These are phyloP conservation scores for Acanthamoeba polyphaga DNA, from an alignment of 208 protist species.

Conservation along the genomic window DNA sequence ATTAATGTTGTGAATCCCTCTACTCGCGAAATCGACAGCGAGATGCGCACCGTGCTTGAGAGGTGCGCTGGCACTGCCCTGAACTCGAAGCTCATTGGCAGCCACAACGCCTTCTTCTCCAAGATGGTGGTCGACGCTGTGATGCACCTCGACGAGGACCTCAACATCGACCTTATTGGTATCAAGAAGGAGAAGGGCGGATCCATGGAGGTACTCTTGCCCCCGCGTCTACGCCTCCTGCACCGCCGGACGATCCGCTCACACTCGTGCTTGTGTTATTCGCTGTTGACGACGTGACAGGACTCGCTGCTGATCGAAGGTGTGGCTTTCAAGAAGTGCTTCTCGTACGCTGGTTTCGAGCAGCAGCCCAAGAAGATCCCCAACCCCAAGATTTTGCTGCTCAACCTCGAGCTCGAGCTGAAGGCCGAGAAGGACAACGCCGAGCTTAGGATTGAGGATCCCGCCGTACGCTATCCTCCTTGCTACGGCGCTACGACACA, in stretches of 20 bases:
- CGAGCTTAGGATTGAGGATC: conserved; percentile 98
- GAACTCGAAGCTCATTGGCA: conserved; percentile 99
- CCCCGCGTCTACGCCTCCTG: neutral
- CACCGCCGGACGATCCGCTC: neutral
- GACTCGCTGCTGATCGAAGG: conserved; percentile 99
- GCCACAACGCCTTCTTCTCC: conserved; percentile 97
- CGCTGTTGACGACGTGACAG: conserved; percentile 83
- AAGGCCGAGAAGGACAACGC: conserved; percentile 99
- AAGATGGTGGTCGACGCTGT: conserved; percentile 99
- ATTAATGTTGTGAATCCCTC: neutral
- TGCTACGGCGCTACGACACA: too few relatives aligned
- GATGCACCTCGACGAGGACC: conserved; percentile 96
- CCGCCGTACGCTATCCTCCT: conserved; percentile 82
- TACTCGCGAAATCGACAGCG: neutral
- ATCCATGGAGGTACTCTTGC: conserved; percentile 92
- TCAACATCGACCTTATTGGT: conserved; percentile 99
- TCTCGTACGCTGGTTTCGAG: conserved; percentile 99
- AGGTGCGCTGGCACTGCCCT: conserved; percentile 99
- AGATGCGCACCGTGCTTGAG: conserved; percentile 89
- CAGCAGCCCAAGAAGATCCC: conserved; percentile 99
- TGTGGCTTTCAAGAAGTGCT: conserved; percentile 99
- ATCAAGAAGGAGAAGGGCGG: conserved; percentile 99
- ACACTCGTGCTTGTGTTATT: neutral
- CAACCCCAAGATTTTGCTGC: conserved; percentile 98
- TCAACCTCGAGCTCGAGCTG: conserved; percentile 99